phyloP scores from a whole-genome alignment of 805 yeast genomes.

The Danielia reshetovae region DNA sequence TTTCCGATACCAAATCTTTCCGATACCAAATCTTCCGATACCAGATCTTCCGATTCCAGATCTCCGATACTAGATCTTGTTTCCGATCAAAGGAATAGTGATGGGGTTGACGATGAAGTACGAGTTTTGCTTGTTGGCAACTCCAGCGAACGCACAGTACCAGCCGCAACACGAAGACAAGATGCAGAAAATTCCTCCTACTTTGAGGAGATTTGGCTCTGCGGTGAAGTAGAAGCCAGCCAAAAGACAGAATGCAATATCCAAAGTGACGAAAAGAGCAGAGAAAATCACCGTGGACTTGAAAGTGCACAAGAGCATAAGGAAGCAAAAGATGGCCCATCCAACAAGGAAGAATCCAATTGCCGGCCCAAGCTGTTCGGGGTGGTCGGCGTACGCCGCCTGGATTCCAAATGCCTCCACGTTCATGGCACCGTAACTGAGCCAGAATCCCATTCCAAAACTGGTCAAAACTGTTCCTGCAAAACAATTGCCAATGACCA shows the following conservation, averaged over 20 bases:
- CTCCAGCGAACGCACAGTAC: slow-evolving; percentile 17
- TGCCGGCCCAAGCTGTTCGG: slow-evolving; percentile 44
- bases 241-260: slow-evolving; percentile 50
- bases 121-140: slow-evolving; percentile 14
- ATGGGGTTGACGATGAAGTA: slow-evolving; percentile 11
- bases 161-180: slow-evolving; percentile 15
- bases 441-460: slow-evolving; percentile 53
- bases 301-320: slow-evolving; percentile 52
- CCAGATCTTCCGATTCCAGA: too few species aligned
- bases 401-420: slow-evolving; percentile 56
- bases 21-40: too few species aligned
- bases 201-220: slow-evolving; percentile 9
- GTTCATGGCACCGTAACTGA: slow-evolving; percentile 44
- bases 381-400: slow-evolving; percentile 41
- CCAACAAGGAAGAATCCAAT: slow-evolving; percentile 58
- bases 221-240: slow-evolving; percentile 50
- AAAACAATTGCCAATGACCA: slow-evolving; percentile 50
- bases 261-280: slow-evolving; percentile 49
- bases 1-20: too few species aligned
- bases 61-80: too few species aligned
- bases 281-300: slow-evolving; percentile 50
- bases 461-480: slow-evolving; percentile 50
- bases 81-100: slow-evolving; percentile 13
- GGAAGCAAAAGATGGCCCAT: slow-evolving; percentile 61
- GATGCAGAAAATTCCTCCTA: slow-evolving; percentile 14